Evolutionary conservation across 192 early-diverging fungal species (phyloP), one percentile per base, ranked within the genome.

Genomic region (Backusella psychrophila): DNA sequence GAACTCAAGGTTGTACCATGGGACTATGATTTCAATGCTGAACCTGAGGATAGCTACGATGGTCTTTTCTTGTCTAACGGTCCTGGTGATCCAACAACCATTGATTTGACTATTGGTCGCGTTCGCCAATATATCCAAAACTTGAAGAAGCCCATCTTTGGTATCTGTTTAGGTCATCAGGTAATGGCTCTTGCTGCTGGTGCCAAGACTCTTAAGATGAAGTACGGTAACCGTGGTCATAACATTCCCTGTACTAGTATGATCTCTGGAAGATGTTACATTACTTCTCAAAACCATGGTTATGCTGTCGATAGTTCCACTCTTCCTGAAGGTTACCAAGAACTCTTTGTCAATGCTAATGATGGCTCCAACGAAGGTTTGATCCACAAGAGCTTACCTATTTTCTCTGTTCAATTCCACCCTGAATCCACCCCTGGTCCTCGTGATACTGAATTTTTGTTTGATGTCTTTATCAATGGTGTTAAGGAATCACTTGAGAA

Each of bases 301-400:
- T 99, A 94, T 86, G 96, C 95, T 17, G 98, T 99, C 80, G 94
- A 98, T 82, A 88, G 91, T 38, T 75, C 75, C 7, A 92, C 96
- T 7, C 87, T 99, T 69, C 86, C 93, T 11, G 71, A 77, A 2
- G 89, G 89, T 21, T 97, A 88, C 88, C 84, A 90, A 82, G 96
- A 97, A 83, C 91, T 95, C 71, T 99, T 98, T 86, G 93, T 97
- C 79, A 99, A 99, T 74, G 97, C 97, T 80, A 99, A 99, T 85
- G 98, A 99, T 82, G 94, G 94, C 5, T 97, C 97, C 29, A 99
- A 99, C 90, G 98, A 99, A 86, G 98, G 98, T 73, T 97, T 99
- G 79, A 91, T 94, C 78, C 94, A 97, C 89, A 90, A 87, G 49
- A 87, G 90, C 23, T 81, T 97, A n/a, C 98, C 98, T 34, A 96